Conservation (phyloP, 2,329 filamentous ascomycete species). For the Exserohilum rostratum region DNA sequence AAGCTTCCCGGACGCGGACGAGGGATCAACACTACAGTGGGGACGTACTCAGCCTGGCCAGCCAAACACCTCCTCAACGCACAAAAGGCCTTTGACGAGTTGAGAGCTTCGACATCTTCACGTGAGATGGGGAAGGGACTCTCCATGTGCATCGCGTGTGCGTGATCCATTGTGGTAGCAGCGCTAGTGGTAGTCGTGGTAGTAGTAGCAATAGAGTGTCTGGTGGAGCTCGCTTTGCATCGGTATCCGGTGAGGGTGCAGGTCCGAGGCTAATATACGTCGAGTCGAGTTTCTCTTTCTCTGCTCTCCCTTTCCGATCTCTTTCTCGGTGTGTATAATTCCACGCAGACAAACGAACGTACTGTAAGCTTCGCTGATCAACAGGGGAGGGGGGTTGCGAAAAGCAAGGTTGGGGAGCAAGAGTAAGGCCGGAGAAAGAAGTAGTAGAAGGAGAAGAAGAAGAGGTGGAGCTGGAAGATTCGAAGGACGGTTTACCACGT, state of each 20-base stretch:
- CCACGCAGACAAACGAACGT: neutral
- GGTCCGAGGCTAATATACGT: neutral
- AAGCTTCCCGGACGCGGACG: slow-evolving; percentile 5
- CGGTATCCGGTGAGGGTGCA: slow-evolving; percentile 7
- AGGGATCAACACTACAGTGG: neutral
- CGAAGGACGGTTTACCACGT: neutral
- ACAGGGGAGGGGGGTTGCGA: neutral
- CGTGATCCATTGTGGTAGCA: slow-evolving; percentile 6
- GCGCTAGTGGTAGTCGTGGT: neutral
- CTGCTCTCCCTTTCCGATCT: neutral
- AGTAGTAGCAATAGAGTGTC: neutral
- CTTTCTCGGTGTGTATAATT: neutral
- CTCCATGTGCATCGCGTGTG: slow-evolving; percentile 19
- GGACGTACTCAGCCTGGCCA: slow-evolving; percentile 48
- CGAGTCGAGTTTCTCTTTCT: no score
- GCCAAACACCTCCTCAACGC: slow-evolving; percentile 53
- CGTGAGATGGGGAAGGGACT: slow-evolving; percentile 53
- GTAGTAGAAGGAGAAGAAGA: neutral
- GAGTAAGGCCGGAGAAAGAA: slow-evolving; percentile 2
- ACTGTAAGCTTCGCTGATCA: neutral
- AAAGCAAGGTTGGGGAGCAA: neutral
- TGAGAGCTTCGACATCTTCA: slow-evolving; percentile 50
- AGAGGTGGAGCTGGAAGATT: slow-evolving; percentile 7
- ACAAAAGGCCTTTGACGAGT: slow-evolving; percentile 51
- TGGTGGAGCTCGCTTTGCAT: slow-evolving; percentile 12